Percentiles rank a stretch among this genome's conserved stretches.
Evolutionary conservation across 225 moss, liverwort and hornwort genomes (phyloP).

Genomic region (Asterella californica): DNA sequence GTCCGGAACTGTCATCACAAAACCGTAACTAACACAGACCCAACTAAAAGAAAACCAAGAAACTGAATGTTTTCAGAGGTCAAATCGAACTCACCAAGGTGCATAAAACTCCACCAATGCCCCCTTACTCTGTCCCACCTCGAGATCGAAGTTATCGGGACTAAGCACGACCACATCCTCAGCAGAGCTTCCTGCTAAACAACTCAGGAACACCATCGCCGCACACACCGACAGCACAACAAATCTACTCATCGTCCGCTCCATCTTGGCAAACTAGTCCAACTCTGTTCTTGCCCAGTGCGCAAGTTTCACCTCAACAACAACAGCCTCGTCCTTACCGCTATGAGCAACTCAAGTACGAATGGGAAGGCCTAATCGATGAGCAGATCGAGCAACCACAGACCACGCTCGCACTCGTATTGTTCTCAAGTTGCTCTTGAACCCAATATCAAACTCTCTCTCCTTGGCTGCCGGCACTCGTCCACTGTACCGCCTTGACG

Average conservation of each 20-base stretch:
- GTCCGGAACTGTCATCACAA: background rate
- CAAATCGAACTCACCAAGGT: constrained; percentile 62
- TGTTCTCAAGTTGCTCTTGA: background rate
- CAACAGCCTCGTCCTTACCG: background rate
- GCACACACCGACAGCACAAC: constrained; percentile 24
- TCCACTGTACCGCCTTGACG: background rate
- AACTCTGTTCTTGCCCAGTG: background rate
- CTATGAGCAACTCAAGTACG: background rate
- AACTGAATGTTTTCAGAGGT: background rate
- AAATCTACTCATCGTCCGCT: constrained; percentile 32
- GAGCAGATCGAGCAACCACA: background rate
- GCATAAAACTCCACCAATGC: constrained; percentile 98
- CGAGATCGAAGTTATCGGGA: constrained; percentile 66
- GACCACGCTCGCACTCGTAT: background rate
- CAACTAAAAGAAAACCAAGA: background rate
- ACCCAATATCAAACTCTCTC: background rate
- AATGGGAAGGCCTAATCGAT: background rate
- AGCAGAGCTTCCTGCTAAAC: constrained; percentile 35
- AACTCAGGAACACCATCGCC: constrained; percentile 25
- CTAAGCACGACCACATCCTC: constrained; percentile 75
- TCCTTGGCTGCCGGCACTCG: background rate
- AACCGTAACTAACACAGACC: background rate
- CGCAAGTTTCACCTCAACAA: background rate
- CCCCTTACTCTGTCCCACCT: constrained; percentile 68
- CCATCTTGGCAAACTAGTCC: constrained; percentile 33